phyloP scores from a whole-genome alignment of 2,329 filamentous ascomycete genomes.

The Massarina eburnea region DNA sequence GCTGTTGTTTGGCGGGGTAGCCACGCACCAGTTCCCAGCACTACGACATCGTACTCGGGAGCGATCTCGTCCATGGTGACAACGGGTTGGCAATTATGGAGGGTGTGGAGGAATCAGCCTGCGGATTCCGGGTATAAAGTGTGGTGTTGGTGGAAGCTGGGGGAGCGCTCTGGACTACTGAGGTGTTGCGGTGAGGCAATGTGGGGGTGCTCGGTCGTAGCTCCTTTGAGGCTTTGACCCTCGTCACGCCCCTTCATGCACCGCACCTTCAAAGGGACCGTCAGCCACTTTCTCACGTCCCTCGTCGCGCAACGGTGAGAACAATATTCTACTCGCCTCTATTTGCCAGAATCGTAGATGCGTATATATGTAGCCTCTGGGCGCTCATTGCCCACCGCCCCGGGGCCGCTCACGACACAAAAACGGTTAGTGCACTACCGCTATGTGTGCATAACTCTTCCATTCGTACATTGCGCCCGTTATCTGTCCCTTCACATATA shows the following conservation, averaged over 20 bases:
- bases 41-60: slow-evolving; percentile 97
- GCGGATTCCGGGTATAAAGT: slow-evolving; percentile 7
- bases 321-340: not conserved
- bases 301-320: not conserved
- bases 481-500: not conserved
- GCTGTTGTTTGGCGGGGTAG: slow-evolving; percentile 41
- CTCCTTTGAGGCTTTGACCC: slow-evolving; percentile 25
- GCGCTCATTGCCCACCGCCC: too few species aligned
- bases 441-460: not conserved
- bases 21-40: slow-evolving; percentile 88
- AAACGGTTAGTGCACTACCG: too few species aligned
- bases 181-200: slow-evolving; percentile 29
- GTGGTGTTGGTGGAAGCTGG: slow-evolving; percentile 19
- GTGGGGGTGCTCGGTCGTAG: slow-evolving; percentile 27
- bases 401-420: too few species aligned
- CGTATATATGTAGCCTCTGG: too few species aligned
- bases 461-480: too few species aligned
- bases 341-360: too few species aligned
- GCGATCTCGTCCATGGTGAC: slow-evolving; percentile 92
- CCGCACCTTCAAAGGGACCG: not conserved
- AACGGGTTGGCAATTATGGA: slow-evolving; percentile 9
- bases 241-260: slow-evolving; percentile 27
- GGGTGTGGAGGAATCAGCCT: not conserved
- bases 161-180: too few species aligned
- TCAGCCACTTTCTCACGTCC: not conserved